These are phyloP conservation scores for Cystobasidium slooffiae DNA, from an alignment of 1,284 basidiomycete genomes.

Conservation along the genomic window DNA sequence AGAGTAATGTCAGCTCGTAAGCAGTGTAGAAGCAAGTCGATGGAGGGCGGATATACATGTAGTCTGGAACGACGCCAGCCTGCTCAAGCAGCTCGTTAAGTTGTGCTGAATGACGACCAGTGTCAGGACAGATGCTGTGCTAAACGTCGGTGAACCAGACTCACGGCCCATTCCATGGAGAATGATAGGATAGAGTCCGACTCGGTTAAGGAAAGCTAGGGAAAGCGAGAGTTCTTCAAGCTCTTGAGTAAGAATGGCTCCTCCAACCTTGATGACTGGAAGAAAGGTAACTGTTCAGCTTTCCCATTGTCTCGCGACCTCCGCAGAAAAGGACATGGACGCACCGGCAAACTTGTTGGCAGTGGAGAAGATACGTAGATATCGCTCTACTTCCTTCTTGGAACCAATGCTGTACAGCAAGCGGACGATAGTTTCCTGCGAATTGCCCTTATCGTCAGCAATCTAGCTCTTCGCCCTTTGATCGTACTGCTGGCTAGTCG, in stretches of 20 bases:
- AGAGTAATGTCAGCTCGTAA: background rate
- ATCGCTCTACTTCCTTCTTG: slow-evolving; percentile 92
- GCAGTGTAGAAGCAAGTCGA: background rate
- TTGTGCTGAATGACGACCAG: slow-evolving; percentile 46
- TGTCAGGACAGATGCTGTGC: background rate
- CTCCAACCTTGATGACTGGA: slow-evolving; percentile 68
- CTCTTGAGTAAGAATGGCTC: slow-evolving; percentile 82
- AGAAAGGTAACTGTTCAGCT: slow-evolving; percentile 30
- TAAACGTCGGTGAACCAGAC: slow-evolving; percentile 56
- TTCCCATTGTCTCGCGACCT: slow-evolving; percentile 1
- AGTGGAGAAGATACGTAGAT: slow-evolving; percentile 87
- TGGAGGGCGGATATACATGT: slow-evolving; percentile 69
- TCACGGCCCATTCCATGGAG: slow-evolving; percentile 95
- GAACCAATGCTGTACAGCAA: slow-evolving; percentile 92
- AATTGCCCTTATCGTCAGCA: background rate
- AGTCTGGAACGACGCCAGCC: slow-evolving; percentile 89
- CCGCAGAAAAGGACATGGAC: background rate
- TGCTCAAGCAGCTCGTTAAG: slow-evolving; percentile 82
- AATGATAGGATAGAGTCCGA: slow-evolving; percentile 91
- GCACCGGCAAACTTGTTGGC: slow-evolving; percentile 55
- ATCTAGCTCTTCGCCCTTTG: slow-evolving; percentile 1
- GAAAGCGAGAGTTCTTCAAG: slow-evolving; percentile 88
- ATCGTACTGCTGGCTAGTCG: background rate
- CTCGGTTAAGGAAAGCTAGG: slow-evolving; percentile 88
- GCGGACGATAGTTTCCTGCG: slow-evolving; percentile 62